Evolutionary conservation across 768 basidiomycete species (phyloP), one percentile per base, ranked within the genome.

Genomic region (Daedalea quercina): DNA sequence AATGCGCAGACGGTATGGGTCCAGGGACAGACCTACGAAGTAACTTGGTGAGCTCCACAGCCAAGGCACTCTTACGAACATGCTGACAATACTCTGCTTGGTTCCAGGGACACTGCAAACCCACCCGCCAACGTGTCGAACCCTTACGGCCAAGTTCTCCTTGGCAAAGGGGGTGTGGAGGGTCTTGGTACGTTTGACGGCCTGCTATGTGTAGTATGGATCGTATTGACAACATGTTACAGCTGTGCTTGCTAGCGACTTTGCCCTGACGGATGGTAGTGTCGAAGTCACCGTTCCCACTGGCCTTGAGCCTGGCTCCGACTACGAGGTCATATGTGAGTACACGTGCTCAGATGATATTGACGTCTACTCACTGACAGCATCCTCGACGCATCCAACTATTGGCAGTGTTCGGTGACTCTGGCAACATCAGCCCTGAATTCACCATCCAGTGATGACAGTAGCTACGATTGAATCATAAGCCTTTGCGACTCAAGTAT

Each of bases 381-480:
- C 28, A 31, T 31, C 28, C 11, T 31, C 28, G 28, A 31, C 11
- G 11, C 28, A 31, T n/a, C n/a, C 28, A 11, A 6, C 28, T 31
- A 31, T n/a, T n/a, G n/a, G n/a, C n/a, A 76, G 76, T 77, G 40
- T 74, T 75, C 51, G 76, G 76, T 19, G 74, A 76, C 58, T 77
- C 76, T 35, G 75, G 74, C 28, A 71, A 77, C 59, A 60, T 61
- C 51, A 75, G 74, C 56, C 64, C 67, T 1, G 51, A 54, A 23
- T 76, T 76, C 64, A 64, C 61, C 24, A 68, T 76, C 28, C 28
- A 31, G 28, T 31, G 28, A 31, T 31, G 6, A 31, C 28, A 31
- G n/a, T n/a, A n/a, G n/a, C n/a, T n/a, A n/a, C n/a, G n/a, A n/a
- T n/a, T n/a, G n/a, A n/a, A n/a, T n/a, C n/a, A n/a, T n/a, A n/a